These are phyloP conservation scores for Deakozyma indianensis DNA, from an alignment of 805 yeast genomes.

Conservation along the genomic window DNA sequence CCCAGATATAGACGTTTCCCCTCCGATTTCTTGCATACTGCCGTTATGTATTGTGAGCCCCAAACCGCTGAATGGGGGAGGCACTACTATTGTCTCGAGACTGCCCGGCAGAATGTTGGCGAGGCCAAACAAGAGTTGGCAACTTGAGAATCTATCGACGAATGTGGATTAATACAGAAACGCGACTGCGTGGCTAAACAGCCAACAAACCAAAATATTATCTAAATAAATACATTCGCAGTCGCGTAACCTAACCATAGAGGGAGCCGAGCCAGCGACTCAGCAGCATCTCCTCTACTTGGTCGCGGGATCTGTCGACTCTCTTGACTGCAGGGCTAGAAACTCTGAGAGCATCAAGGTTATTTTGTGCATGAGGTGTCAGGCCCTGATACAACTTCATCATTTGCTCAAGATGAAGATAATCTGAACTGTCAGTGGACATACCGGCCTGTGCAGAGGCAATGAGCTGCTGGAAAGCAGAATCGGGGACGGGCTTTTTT, in stretches of 20 bases:
- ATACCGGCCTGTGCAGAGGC: background rate
- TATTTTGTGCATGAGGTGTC: constrained; percentile 4
- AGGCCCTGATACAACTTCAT: constrained; percentile 2
- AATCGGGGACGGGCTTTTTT: too few species aligned
- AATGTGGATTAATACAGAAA: background rate
- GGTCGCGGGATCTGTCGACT: constrained; percentile 8
- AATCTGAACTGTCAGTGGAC: constrained; percentile 2
- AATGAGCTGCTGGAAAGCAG: background rate
- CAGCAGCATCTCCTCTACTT: constrained; percentile 30
- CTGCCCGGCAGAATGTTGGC: too few species aligned
- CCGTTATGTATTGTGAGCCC: too few species aligned
- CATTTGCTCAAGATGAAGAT: constrained; percentile 3
- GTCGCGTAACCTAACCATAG: background rate
- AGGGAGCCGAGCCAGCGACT: constrained; percentile 32
- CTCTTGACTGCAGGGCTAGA: too few species aligned
- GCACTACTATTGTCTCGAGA: too few species aligned
- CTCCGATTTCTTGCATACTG: too few species aligned
- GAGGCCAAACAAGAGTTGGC: background rate
- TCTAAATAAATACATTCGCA: background rate
- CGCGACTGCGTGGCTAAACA: background rate
- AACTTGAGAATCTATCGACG: background rate
- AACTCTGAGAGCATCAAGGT: constrained; percentile 3
- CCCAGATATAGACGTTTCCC: too few species aligned
- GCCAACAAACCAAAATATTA: background rate
- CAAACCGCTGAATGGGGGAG: too few species aligned